Evolutionary conservation across 257 asterid species (phyloP).

Genomic region (Orobanche coerulescens): DNA sequence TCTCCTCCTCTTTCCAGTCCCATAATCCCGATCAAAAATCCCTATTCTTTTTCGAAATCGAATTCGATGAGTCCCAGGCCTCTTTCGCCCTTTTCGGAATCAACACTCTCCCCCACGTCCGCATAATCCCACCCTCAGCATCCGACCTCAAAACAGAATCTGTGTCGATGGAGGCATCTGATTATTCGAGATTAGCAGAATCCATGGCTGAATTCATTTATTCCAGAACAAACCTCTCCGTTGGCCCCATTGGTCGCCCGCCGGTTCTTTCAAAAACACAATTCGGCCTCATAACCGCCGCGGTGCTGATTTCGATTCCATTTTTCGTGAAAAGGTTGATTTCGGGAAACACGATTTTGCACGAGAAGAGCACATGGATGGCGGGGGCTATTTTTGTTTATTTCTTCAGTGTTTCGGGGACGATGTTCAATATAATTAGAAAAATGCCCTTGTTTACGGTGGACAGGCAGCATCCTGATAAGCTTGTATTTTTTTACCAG

Average conservation of each 20-base stretch:
- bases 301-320: conserved; percentile 36
- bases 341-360: conserved; percentile 47
- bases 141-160: conserved; percentile 37
- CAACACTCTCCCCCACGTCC: conserved; percentile 58
- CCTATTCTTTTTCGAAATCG: conserved; percentile 52
- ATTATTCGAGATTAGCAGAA: conserved; percentile 37
- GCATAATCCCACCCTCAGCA: conserved; percentile 49
- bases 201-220: conserved; percentile 49
- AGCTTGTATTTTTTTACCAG: conserved; percentile 46
- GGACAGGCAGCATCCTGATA: conserved; percentile 46
- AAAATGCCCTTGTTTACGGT: conserved; percentile 57
- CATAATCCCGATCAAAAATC: conserved; percentile 37
- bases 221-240: conserved; percentile 25
- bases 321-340: conserved; percentile 38
- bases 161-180: conserved; percentile 41
- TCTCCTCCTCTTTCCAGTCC: conserved; percentile 51
- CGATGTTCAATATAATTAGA: conserved; percentile 68
- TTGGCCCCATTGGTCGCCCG: conserved; percentile 50
- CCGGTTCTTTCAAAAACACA: conserved; percentile 44
- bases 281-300: conserved; percentile 15
- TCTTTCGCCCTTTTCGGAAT: conserved; percentile 40
- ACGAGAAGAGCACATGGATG: conserved; percentile 51
- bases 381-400: conserved; percentile 50
- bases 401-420: conserved; percentile 76
- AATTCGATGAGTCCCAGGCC: conserved; percentile 45